Base-by-base conservation (phyloP, 2,329 filamentous ascomycete species). In the Thielaviopsis populi region DNA sequence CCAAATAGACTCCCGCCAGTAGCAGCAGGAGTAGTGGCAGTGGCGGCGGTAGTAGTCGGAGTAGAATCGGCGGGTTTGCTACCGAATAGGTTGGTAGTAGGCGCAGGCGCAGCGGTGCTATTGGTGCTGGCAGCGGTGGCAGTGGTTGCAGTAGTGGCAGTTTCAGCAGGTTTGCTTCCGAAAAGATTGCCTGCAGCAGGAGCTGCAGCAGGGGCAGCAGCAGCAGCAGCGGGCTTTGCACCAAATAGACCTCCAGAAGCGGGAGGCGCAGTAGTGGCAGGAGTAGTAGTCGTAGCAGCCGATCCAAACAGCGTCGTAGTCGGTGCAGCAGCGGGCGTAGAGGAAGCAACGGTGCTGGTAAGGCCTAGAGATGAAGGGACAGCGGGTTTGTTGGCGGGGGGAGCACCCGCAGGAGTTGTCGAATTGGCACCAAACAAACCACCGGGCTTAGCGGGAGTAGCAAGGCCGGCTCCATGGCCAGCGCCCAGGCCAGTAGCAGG, bases 1-100 rank as follows among this genome's bases (percentile, higher is more conserved):
- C 74, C 73, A 62, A 81, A 80, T 22, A 79, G 67, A 10, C 72
- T 70, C 24, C 59, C 59, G 24, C 40, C 15, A 54, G 46, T 19
- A 43, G 63, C 0, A 3, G 60, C 37, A 30, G 53, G 7, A 50
- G 58, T 13, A 11, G 62, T 2, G 22, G 62, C 22, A 40, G 42
- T n/a, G 19, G 22, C 30, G 46, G 37, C 37, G 11, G 37, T 48
- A 19, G 48, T 65, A n/a, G 63, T 46, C 10, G 63, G 15, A 10
- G 58, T 40, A 62, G 63, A 40, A 7, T 46, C 54, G 22, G 61
- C 59, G 22, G 68, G 43, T 37, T 67, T 62, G 40, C 63, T 62
- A 15, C 69, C 67, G 60, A 70, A 70, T 5, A 69, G 56, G 19
- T 67, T 43, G 43, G 60, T 17, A 27, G 46, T 53, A 67, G 43